These are phyloP conservation scores for Chalciporus sphaerocephalus DNA, from an alignment of 768 basidiomycete genomes.

Conservation along the genomic window DNA sequence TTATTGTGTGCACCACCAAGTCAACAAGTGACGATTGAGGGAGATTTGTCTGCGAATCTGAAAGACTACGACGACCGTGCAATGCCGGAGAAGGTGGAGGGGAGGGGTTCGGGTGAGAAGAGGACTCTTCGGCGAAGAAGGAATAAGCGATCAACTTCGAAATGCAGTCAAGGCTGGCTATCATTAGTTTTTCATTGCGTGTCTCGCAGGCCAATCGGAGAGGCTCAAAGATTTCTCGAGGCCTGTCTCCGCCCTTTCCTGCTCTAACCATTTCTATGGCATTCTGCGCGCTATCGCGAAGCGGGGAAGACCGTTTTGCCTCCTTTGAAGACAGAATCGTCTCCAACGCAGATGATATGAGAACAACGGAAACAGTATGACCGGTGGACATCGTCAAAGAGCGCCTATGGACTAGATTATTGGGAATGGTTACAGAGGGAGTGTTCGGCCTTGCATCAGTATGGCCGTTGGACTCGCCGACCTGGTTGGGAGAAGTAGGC, in stretches of 20 bases:
- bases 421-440: constrained; percentile 14
- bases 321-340: constrained; percentile 84
- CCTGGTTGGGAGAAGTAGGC: constrained; percentile 5
- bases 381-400: constrained; percentile 65
- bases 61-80: constrained; percentile 39
- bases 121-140: constrained; percentile 78
- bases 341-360: constrained; percentile 82
- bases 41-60: constrained; percentile 45
- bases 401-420: constrained; percentile 41
- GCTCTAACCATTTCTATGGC: constrained; percentile 79
- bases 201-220: constrained; percentile 95
- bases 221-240: constrained; percentile 93
- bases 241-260: constrained; percentile 68
- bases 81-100: constrained; percentile 71
- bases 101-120: constrained; percentile 49
- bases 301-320: constrained; percentile 74
- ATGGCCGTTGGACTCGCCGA: constrained; percentile 12
- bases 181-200: constrained; percentile 87
- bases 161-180: constrained; percentile 95
- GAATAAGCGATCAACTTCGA: constrained; percentile 97
- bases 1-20: constrained; percentile 91
- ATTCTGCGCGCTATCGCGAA: constrained; percentile 76
- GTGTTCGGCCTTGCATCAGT: constrained; percentile 15
- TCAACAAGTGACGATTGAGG: constrained; percentile 81
- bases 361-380: constrained; percentile 69